phyloP scores from a whole-genome alignment of 352 stramenopile genomes.

The Phytophthora crassamura region DNA sequence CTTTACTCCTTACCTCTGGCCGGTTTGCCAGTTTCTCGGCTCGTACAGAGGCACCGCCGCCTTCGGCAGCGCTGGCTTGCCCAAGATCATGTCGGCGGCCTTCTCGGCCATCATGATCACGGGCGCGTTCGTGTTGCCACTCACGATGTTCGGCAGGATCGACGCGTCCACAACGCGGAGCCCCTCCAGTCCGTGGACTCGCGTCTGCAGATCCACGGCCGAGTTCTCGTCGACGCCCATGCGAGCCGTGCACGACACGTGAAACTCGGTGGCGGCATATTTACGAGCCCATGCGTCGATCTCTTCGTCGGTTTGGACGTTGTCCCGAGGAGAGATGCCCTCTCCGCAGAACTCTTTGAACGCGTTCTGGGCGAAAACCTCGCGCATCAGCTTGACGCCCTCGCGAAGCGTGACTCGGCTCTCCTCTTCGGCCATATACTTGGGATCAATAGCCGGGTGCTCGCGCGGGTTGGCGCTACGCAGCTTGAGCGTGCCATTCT shows the following conservation, averaged over 20 bases:
- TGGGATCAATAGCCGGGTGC: slow-evolving; percentile 81
- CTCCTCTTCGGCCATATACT: slow-evolving; percentile 80
- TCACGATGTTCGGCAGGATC: slow-evolving; percentile 94
- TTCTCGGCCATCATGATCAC: slow-evolving; percentile 94
- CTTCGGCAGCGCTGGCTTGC: slow-evolving; percentile 64
- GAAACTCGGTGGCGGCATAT: slow-evolving; percentile 81
- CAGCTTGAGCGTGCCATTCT: slow-evolving; percentile 76
- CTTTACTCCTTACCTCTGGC: slow-evolving; percentile 51
- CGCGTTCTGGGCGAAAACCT: slow-evolving; percentile 85
- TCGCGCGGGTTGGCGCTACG: slow-evolving; percentile 70
- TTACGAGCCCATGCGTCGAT: slow-evolving; percentile 86
- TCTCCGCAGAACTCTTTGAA: slow-evolving; percentile 83
- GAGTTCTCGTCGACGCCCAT: slow-evolving; percentile 79
- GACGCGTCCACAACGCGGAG: slow-evolving; percentile 93
- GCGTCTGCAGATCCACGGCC: slow-evolving; percentile 87
- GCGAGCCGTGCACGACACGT: slow-evolving; percentile 86
- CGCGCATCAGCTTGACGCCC: slow-evolving; percentile 72
- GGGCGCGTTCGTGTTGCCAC: slow-evolving; percentile 93
- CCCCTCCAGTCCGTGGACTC: slow-evolving; percentile 85
- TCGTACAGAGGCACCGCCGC: slow-evolving; percentile 69
- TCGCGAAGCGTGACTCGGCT: slow-evolving; percentile 73
- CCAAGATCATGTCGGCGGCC: slow-evolving; percentile 90
- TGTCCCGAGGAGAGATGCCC: slow-evolving; percentile 61
- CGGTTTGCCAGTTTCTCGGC: slow-evolving; percentile 62
- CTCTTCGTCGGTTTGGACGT: slow-evolving; percentile 60